Percentiles rank a stretch among this genome's conserved stretches.
phyloP scores from a whole-genome alignment of 2,329 filamentous ascomycete species.

The Harringtonia lauricola region DNA sequence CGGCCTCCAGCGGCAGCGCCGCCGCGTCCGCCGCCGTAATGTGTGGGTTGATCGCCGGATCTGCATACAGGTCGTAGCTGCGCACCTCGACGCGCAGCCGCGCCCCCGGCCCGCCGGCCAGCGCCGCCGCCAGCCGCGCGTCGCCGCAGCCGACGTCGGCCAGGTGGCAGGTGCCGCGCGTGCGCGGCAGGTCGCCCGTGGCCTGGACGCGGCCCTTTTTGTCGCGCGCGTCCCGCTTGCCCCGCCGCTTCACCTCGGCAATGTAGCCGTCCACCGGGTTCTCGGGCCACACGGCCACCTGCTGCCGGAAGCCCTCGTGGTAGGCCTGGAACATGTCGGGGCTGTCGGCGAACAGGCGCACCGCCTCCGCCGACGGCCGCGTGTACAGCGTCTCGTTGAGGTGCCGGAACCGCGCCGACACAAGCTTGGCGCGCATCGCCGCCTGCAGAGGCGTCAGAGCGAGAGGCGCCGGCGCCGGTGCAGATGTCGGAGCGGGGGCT shows the following conservation, averaged over 20 bases:
- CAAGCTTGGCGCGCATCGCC: slow-evolving; percentile 88
- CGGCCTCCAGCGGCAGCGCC: slow-evolving; percentile 63
- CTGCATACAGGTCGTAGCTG: slow-evolving; percentile 71
- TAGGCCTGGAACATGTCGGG: slow-evolving; percentile 96
- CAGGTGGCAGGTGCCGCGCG: slow-evolving; percentile 62
- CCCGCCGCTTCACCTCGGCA: slow-evolving; percentile 52
- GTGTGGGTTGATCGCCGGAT: slow-evolving; percentile 43
- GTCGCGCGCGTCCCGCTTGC: too few species aligned
- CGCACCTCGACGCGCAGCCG: slow-evolving; percentile 62
- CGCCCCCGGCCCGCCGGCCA: slow-evolving; percentile 52
- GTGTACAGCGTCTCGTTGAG: slow-evolving; percentile 97
- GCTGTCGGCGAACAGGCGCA: slow-evolving; percentile 68
- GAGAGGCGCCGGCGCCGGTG: too few species aligned
- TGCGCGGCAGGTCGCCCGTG: slow-evolving; percentile 49
- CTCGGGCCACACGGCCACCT: slow-evolving; percentile 92
- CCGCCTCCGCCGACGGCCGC: slow-evolving; percentile 72
- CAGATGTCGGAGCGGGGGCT: slow-evolving; percentile 31
- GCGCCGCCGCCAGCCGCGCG: slow-evolving; percentile 62
- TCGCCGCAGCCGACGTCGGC: slow-evolving; percentile 93
- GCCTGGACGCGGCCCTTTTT: not conserved
- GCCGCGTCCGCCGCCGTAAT: slow-evolving; percentile 89
- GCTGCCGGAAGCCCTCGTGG: slow-evolving; percentile 89
- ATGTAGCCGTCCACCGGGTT: slow-evolving; percentile 92
- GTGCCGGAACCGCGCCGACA: slow-evolving; percentile 92
- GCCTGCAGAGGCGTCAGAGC: slow-evolving; percentile 84